Evolutionary conservation across 352 stramenopile genomes (phyloP), one percentile per base, ranked within the genome.

Genomic region (Pythium insidiosum): DNA sequence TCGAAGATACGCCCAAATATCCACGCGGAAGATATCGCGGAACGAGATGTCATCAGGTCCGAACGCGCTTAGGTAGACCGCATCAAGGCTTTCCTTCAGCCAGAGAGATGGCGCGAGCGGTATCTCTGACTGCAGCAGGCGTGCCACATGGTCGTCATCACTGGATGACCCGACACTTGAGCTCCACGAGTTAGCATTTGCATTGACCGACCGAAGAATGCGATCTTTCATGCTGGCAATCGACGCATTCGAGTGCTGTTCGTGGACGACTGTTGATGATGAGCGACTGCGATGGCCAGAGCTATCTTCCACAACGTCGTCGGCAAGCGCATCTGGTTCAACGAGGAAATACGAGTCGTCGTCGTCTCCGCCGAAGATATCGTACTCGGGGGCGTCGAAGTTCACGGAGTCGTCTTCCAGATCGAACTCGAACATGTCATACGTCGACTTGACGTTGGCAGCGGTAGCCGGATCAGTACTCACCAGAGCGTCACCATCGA

Each of bases 1-100:
- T 6, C 73, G 68, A 11, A 83, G 33, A 31, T 85, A 88, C 4
- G 66, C 73, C 76, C 76, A 88, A 28, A 88, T 62, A 23, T 88
- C 71, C 20, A 88, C 51, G 1, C 68, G 63, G 54, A 88, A 86
- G 15, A 42, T 51, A 10, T 83, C 68, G 4, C 58, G 62, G 21
- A 60, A 35, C 3, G 56, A 47, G 9, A 78, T 61, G 37, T 80
- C 59, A 23, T 52, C 45, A 5, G 61, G 67, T 5, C 64, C 73
- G 36, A 84, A 88, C 15, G 62, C 68, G 37, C 73, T 85, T 24
- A 85, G 71, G 38, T 70, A 66, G 16, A 85, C 65, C 3, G 60
- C 53, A 45, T 85, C 73, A 0, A 52, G 34, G 9, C 37, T 42
- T n/a, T 51, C 46, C 11, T 53, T 58, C 0, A 51, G 29, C 2